Base-by-base conservation (phyloP, 805 yeast genomes). In the Yarrowia sp. region DNA sequence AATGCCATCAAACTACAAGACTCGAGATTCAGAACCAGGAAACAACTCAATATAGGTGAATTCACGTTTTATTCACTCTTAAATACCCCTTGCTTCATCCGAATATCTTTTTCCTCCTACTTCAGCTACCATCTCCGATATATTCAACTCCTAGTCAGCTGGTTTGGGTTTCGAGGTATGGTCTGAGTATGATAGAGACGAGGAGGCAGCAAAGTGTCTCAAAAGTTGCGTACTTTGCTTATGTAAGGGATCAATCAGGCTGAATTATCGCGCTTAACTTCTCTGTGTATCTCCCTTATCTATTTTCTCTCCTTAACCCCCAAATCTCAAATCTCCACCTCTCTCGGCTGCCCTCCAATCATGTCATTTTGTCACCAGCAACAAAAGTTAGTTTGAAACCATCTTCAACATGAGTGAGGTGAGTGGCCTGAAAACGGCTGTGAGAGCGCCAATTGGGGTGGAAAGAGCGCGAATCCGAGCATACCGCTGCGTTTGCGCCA, bases 391-490 rank as follows among this genome's bases (percentile, higher is more conserved):
- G 52, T 45, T 59, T 59, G 50, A 40, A 58, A 35, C 65, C 65
- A 59, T 59, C 65, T 59, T 59, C 52, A 45, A 59, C 52, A 59
- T 59, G 65, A 59, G 48, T 59, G 65, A 59, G 65, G 65, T 59
- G 65, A 59, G 65, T 59, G 49, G 38, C 49, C 9, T 38, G 3
- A 45, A 42, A 45, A 59, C 65, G 52, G 35, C 52, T 15, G 14
- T 16, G 5, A 2, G 26, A 36, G 8, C 42, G 65, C 35, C 65
- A 45, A 43, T 59, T 59, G 50, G 35, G 12, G 5, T 9, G 26
- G 19, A n/a, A 4, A 26, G 15, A 10, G 10, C 40, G 26, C 26
- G 48, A 8, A 26, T 5, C 16, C 26, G 36, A 19, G 38, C 46
- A 7, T 7, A 12, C 8, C 22, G 46, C 32, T 26, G 15, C 22